phyloP scores from a whole-genome alignment of 2,329 filamentous ascomycete species.

The Pseudomassariella vexata region DNA sequence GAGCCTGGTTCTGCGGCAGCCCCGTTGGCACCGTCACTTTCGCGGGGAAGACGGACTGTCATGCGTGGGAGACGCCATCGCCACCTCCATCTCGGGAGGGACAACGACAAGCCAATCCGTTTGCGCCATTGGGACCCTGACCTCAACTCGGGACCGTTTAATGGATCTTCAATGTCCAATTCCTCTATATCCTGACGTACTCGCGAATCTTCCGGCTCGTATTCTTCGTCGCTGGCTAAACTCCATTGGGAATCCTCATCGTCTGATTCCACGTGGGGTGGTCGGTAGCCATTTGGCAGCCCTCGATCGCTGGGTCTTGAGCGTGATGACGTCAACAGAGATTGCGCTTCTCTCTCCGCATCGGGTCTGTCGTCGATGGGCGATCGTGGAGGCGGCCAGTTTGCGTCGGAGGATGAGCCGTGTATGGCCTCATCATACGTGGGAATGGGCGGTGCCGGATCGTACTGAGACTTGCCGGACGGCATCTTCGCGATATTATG shows the following conservation, averaged over 20 bases:
- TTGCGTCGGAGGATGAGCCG: conserved; percentile 39
- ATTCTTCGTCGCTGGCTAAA: conserved; percentile 25
- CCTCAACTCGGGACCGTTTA: conserved; percentile 27
- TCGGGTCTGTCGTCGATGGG: conserved; percentile 56
- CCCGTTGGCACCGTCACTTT: conserved; percentile 18
- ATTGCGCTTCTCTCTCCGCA: conserved; percentile 71
- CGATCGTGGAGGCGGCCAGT: conserved; percentile 56
- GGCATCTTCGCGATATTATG: too few species aligned
- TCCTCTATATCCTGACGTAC: conserved; percentile 81
- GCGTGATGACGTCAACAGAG: conserved; percentile 57
- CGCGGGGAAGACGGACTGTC: conserved; percentile 42
- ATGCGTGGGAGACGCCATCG: conserved; percentile 44
- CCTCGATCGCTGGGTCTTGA: conserved; percentile 34
- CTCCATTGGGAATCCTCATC: conserved; percentile 46
- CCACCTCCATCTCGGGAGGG: conserved; percentile 51
- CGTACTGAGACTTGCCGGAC: conserved; percentile 51
- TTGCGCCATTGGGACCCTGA: conserved; percentile 42
- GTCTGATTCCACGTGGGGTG: conserved; percentile 66
- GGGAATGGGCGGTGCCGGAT: conserved; percentile 68
- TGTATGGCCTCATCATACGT: conserved; percentile 77
- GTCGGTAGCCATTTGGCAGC: conserved; percentile 57
- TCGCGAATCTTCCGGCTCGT: conserved; percentile 53
- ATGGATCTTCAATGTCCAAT: conserved; percentile 75
- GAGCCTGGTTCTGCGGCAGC: conserved; percentile 12
- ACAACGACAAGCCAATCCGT: conserved; percentile 43